phyloP scores from a whole-genome alignment of 2,329 filamentous ascomycete species.

The Verticillium isaacii region DNA sequence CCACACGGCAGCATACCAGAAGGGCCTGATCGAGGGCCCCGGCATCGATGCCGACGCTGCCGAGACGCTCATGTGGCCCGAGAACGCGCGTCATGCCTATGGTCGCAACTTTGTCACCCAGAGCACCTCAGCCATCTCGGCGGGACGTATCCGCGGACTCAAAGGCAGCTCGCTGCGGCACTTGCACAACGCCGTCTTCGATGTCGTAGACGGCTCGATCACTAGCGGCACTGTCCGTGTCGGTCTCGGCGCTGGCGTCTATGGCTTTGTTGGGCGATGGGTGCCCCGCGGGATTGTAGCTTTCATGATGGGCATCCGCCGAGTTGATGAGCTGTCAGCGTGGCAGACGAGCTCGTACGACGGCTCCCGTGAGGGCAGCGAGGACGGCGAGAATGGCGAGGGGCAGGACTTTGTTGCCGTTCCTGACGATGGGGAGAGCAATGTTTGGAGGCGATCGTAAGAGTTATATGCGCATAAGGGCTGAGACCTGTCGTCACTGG shows the following conservation, averaged over 20 bases:
- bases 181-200: slow-evolving; percentile 84
- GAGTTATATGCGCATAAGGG: neutral
- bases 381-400: slow-evolving; percentile 25
- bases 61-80: slow-evolving; percentile 61
- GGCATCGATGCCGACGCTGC: slow-evolving; percentile 37
- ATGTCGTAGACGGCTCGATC: slow-evolving; percentile 69
- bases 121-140: slow-evolving; percentile 49
- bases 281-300: slow-evolving; percentile 73
- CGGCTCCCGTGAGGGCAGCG: slow-evolving; percentile 27
- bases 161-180: slow-evolving; percentile 70
- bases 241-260: slow-evolving; percentile 77
- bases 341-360: slow-evolving; percentile 44
- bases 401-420: slow-evolving; percentile 46
- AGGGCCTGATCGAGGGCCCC: slow-evolving; percentile 35
- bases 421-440: slow-evolving; percentile 33
- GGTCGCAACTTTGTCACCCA: slow-evolving; percentile 56
- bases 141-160: slow-evolving; percentile 52
- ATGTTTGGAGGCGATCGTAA: slow-evolving; percentile 37
- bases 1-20: slow-evolving; percentile 24
- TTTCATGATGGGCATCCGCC: slow-evolving; percentile 85
- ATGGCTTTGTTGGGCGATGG: slow-evolving; percentile 80
- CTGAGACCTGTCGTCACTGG: neutral
- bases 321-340: slow-evolving; percentile 50
- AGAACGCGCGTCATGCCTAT: slow-evolving; percentile 55
- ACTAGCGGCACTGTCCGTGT: slow-evolving; percentile 66